Conservation (phyloP, 2,329 filamentous ascomycete species). For the Curvularia sp. region DNA sequence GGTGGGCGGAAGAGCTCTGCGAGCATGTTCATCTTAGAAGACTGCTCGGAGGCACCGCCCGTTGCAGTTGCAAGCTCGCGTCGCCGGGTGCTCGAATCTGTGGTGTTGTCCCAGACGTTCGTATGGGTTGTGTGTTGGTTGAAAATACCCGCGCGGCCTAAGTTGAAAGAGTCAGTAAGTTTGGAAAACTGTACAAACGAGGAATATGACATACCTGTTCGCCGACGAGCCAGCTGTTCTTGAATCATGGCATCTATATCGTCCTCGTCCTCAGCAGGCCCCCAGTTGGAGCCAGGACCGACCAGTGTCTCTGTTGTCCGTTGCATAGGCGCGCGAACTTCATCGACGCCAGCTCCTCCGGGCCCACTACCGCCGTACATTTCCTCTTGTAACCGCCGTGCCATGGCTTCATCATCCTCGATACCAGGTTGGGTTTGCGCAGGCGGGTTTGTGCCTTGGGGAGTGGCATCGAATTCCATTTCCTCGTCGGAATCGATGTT, state of each 20-base stretch:
- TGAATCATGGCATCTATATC: slow-evolving; percentile 68
- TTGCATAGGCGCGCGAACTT: slow-evolving; percentile 89
- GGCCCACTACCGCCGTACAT: slow-evolving; percentile 70
- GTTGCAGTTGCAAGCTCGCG: slow-evolving; percentile 66
- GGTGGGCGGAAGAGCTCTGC: slow-evolving; percentile 93
- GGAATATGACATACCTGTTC: slow-evolving; percentile 33
- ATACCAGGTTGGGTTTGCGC: slow-evolving; percentile 51
- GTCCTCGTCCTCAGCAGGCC: slow-evolving; percentile 55
- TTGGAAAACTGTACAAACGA: slow-evolving; percentile 24
- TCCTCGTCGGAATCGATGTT: slow-evolving; percentile 81
- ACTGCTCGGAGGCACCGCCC: slow-evolving; percentile 69
- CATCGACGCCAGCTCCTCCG: slow-evolving; percentile 54
- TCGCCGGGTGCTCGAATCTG: slow-evolving; percentile 57
- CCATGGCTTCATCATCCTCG: slow-evolving; percentile 94
- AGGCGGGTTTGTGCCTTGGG: slow-evolving; percentile 36
- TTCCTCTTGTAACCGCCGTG: slow-evolving; percentile 88
- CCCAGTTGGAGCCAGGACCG: slow-evolving; percentile 69
- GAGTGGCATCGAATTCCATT: slow-evolving; percentile 57
- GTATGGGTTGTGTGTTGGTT: slow-evolving; percentile 66
- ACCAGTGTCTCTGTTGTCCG: slow-evolving; percentile 91
- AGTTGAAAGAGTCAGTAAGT: slow-evolving; percentile 38
- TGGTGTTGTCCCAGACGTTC: slow-evolving; percentile 66
- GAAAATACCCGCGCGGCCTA: slow-evolving; percentile 67
- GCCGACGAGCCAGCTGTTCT: slow-evolving; percentile 66
- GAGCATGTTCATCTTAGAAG: slow-evolving; percentile 76